Conservation (phyloP, 2,329 filamentous ascomycete species). For the Amphichorda felina region DNA sequence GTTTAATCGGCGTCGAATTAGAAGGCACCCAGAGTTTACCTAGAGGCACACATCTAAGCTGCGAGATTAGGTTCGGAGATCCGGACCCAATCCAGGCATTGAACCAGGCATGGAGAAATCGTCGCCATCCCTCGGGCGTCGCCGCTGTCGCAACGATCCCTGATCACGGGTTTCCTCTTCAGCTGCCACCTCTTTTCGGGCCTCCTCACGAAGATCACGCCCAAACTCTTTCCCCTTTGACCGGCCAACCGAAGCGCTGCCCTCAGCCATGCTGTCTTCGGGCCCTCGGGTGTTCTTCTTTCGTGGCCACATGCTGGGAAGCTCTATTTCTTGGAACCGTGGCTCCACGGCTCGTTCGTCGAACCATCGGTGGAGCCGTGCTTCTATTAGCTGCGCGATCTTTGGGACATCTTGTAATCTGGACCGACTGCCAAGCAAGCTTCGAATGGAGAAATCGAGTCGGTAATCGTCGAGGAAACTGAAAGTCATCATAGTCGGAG, state of each 20-base stretch:
- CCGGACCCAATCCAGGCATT: constrained; percentile 24
- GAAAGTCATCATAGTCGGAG: constrained; percentile 83
- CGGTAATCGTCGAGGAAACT: constrained; percentile 86
- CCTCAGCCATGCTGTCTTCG: constrained; percentile 41
- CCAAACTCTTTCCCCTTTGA: constrained; percentile 40
- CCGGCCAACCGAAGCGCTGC: constrained; percentile 35
- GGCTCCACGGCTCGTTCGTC: constrained; percentile 80
- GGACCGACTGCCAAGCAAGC: constrained; percentile 67
- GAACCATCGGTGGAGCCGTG: constrained; percentile 74
- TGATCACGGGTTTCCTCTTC: constrained; percentile 28
- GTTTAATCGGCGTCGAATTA: too few relatives aligned
- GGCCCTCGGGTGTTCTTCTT: constrained; percentile 74
- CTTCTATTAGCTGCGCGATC: constrained; percentile 74
- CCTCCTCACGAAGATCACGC: constrained; percentile 38
- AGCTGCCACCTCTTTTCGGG: constrained; percentile 31
- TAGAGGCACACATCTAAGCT: too few relatives aligned
- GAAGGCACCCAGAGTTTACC: too few relatives aligned
- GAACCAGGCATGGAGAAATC: constrained; percentile 35
- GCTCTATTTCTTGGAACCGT: constrained; percentile 73
- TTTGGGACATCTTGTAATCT: constrained; percentile 78
- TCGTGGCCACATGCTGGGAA: constrained; percentile 72
- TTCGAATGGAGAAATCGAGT: constrained; percentile 70
- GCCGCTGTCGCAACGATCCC: constrained; percentile 24
- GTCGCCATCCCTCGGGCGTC: constrained; percentile 22
- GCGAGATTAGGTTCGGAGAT: constrained; percentile 6